Percentiles rank a stretch among this genome's conserved stretches.
Conservation (phyloP, 2,329 filamentous ascomycete genomes). For the Ophiostoma angusticollis region DNA sequence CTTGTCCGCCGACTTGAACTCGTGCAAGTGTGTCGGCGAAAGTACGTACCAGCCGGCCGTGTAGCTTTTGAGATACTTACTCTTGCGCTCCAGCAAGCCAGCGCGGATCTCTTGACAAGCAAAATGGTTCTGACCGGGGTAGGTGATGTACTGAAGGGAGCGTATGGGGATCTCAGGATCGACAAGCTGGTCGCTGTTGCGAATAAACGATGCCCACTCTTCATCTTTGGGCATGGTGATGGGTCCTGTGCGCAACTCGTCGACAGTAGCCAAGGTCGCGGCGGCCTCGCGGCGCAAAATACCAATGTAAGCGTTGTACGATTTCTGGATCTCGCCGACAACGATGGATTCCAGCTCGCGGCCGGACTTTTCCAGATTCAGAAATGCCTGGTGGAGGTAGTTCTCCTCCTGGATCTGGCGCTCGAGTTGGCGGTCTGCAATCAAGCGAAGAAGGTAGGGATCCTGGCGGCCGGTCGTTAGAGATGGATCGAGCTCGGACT, state of each 20-base stretch:
- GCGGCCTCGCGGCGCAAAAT: conserved; percentile 88
- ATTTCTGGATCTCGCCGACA: conserved; percentile 94
- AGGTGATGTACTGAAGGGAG: conserved; percentile 69
- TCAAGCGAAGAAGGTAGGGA: conserved; percentile 74
- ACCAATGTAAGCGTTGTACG: conserved; percentile 84
- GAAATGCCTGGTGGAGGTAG: conserved; percentile 86
- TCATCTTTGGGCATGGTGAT: conserved; percentile 88
- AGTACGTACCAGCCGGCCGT: conserved; percentile 95
- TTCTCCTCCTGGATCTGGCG: conserved; percentile 94
- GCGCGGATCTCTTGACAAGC: conserved; percentile 73
- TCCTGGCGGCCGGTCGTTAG: conserved; percentile 75
- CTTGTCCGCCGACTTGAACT: conserved; percentile 97
- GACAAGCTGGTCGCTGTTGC: conserved; percentile 71
- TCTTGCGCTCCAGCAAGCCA: conserved; percentile 90
- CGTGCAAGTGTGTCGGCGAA: conserved; percentile 91
- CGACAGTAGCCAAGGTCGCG: conserved; percentile 61
- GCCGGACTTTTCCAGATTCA: conserved; percentile 88
- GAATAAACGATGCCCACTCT: conserved; percentile 79
- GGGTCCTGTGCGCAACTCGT: conserved; percentile 71
- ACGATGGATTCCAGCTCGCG: conserved; percentile 93
- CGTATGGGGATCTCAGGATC: conserved; percentile 72
- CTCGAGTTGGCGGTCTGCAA: conserved; percentile 81
- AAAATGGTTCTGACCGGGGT: conserved; percentile 79
- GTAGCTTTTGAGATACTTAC: conserved; percentile 97
- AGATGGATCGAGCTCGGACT: conserved; percentile 65